Percentiles rank a stretch among this genome's conserved stretches.
Evolutionary conservation across 192 early-diverging fungal species (phyloP).

Genomic region (Umbelopsis ramanniana): DNA sequence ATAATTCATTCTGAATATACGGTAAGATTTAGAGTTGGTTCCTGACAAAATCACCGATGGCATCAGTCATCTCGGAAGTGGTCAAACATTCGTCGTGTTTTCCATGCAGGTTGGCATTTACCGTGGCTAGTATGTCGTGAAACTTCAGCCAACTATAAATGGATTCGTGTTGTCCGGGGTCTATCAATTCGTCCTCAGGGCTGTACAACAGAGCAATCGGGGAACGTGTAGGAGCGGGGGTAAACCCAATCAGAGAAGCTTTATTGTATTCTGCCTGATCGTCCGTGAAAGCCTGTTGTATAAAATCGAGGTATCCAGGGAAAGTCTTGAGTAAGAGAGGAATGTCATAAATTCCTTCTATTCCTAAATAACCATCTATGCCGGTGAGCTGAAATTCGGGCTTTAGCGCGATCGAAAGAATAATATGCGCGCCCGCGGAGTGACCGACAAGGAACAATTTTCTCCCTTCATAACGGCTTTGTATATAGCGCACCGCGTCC

Average conservation of each 20-base stretch:
- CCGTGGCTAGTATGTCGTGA: conserved; percentile 2
- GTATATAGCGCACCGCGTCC: conserved; percentile 56
- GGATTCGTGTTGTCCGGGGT: conserved; percentile 52
- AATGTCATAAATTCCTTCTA: conserved; percentile 88
- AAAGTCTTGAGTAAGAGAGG: conserved; percentile 61
- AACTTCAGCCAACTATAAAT: conserved; percentile 25
- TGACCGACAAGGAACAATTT: conserved; percentile 72
- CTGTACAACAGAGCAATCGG: conserved; percentile 71
- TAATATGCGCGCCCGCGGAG: conserved; percentile 80
- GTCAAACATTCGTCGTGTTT: conserved; percentile 27
- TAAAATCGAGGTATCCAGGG: conserved; percentile 74
- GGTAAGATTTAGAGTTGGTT: not conserved
- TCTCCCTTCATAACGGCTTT: not conserved
- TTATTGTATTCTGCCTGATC: conserved; percentile 42
- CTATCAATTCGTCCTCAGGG: conserved; percentile 71
- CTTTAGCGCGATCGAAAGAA: conserved; percentile 27
- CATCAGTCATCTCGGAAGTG: not conserved
- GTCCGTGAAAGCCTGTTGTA: conserved; percentile 69
- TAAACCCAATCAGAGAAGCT: conserved; percentile 49
- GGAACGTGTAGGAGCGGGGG: conserved; percentile 27
- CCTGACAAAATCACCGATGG: not conserved
- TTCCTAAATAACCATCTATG: conserved; percentile 69
- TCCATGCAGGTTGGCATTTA: conserved; percentile 13
- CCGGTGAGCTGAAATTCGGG: conserved; percentile 22
- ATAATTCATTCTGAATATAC: not conserved